Evolutionary conservation across 352 stramenopile species (phyloP), one percentile per base, ranked within the genome.

Genomic region (Phytophthora vignae): DNA sequence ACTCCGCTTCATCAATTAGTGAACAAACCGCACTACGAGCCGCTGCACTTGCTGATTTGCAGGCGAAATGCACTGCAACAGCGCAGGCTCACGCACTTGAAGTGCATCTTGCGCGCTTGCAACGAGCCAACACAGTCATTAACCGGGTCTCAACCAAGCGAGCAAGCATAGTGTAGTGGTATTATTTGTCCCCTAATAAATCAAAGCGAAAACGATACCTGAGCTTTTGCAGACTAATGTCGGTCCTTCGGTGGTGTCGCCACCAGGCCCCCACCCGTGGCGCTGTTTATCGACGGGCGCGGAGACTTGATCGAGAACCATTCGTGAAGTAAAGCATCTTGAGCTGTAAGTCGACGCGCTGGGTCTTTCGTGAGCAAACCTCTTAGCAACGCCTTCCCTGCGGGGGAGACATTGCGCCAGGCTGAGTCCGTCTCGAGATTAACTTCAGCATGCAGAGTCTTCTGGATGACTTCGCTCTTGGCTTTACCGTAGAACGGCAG

Each of bases 381-480:
- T 38, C 92, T 84, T 3, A 98, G 64, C 29, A 98, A 71, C 2
- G 83, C 52, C 61, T 94, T 94, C 38, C 81, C 82, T 9, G 76
- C 66, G 19, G 75, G 62, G 17, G 88, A 94, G 8, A 96, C 78
- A 25, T 61, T 84, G 67, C 69, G 73, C 81, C 87, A 92, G 10
- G 78, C 77, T 10, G 71, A 46, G 65, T 93, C 83, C 6, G 77
- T 83, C 27, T 95, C 88, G 2, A 96, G 85, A 38, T 95, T 92
- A 5, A 97, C 76, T 55, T 97, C 84, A 11, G 81, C 88, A 14
- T 97, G 85, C 11, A 98, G 69, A 1, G 92, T 98, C 60, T 96
- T 95, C 62, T 98, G 88, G 52, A 98, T 97, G 52, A 98, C 96
- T 49, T 98, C 93, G 27, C 93, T 90, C 66, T 98, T 96, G 53